phyloP scores from a whole-genome alignment of 2,329 filamentous ascomycete species.

The Fusarium compactum region DNA sequence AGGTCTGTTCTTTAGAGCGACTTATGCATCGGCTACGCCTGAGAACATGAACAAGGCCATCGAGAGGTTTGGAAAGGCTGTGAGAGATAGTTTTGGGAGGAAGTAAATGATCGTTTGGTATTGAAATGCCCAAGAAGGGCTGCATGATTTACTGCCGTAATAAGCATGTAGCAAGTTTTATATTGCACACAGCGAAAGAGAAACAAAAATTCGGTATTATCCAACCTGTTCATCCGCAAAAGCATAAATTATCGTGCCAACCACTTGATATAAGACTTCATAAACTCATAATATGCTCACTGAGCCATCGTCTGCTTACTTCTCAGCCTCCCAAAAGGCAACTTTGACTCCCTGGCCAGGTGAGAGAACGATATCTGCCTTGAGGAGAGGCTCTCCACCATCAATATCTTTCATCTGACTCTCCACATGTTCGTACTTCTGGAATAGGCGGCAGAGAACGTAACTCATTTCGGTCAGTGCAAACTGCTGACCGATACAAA shows the following conservation, averaged over 20 bases:
- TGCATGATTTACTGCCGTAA: neutral
- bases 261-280: neutral
- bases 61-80: slow-evolving; percentile 78
- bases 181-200: neutral
- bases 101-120: slow-evolving; percentile 30
- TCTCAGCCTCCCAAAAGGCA: slow-evolving; percentile 64
- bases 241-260: neutral
- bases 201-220: neutral
- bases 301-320: slow-evolving; percentile 19
- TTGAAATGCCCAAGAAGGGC: neutral
- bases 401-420: slow-evolving; percentile 68
- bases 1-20: slow-evolving; percentile 88
- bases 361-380: slow-evolving; percentile 70
- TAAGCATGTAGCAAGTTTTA: slow-evolving; percentile 1
- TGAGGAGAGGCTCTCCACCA: slow-evolving; percentile 65
- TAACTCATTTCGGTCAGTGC: slow-evolving; percentile 83
- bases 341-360: slow-evolving; percentile 70
- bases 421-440: slow-evolving; percentile 75
- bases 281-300: neutral
- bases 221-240: neutral
- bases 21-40: slow-evolving; percentile 83
- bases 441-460: slow-evolving; percentile 77
- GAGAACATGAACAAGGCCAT: slow-evolving; percentile 80
- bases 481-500: slow-evolving; percentile 85
- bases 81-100: slow-evolving; percentile 68